A percentile compares a stretch with the other conserved stretches of the same genome.
Evolutionary conservation across 768 basidiomycete genomes (phyloP).

Genomic region (Lactifluus volemus): DNA sequence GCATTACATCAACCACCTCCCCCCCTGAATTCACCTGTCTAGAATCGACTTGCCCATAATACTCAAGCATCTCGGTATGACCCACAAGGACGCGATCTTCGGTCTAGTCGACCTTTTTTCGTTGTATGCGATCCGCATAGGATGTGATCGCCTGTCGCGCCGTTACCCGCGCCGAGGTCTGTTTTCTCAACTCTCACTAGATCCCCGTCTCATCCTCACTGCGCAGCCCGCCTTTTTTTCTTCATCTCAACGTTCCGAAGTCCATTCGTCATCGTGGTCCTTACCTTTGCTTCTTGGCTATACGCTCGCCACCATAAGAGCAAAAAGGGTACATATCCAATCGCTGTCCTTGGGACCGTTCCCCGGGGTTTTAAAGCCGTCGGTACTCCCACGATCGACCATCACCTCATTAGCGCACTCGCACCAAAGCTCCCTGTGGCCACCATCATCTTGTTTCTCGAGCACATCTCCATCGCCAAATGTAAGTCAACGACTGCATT

Average conservation of each 20-base stretch:
- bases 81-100: slow-evolving; percentile 80
- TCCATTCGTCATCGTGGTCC: slow-evolving; percentile 80
- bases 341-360: slow-evolving; percentile 75
- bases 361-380: slow-evolving; percentile 74
- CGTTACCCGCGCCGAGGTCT: slow-evolving; percentile 56
- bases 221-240: slow-evolving; percentile 59
- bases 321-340: slow-evolving; percentile 62
- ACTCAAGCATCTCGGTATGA: slow-evolving; percentile 70
- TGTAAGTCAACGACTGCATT: slow-evolving; percentile 39
- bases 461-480: slow-evolving; percentile 97
- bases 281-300: slow-evolving; percentile 84
- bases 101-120: slow-evolving; percentile 67
- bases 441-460: slow-evolving; percentile 83
- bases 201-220: background rate
- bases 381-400: slow-evolving; percentile 38
- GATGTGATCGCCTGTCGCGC: slow-evolving; percentile 41
- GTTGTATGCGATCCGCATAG: slow-evolving; percentile 63
- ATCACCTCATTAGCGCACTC: slow-evolving; percentile 52
- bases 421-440: slow-evolving; percentile 72
- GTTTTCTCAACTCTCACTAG: slow-evolving; percentile 15
- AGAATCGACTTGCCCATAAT: slow-evolving; percentile 63
- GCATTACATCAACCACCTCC: background rate
- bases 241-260: slow-evolving; percentile 71
- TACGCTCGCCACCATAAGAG: slow-evolving; percentile 58
- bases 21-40: background rate